Conservation (phyloP, 495 filamentous ascomycete species). For the Penicillium egyptiacum region DNA sequence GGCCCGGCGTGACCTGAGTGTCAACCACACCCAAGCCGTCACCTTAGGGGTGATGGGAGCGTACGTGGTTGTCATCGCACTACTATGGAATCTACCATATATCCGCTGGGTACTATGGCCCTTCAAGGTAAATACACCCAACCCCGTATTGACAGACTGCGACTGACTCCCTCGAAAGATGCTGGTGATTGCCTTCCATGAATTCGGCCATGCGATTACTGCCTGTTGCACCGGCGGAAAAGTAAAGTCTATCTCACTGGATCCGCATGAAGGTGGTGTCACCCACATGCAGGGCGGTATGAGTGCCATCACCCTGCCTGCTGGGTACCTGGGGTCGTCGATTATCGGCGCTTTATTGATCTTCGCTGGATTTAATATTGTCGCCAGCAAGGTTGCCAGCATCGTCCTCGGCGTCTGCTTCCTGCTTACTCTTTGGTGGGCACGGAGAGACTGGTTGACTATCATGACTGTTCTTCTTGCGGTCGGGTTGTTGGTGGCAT, state of each 20-base stretch:
- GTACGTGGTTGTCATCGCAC: slow-evolving; percentile 71
- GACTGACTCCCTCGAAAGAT: slow-evolving; percentile 50
- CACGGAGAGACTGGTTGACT: slow-evolving; percentile 72
- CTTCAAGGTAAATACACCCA: slow-evolving; percentile 62
- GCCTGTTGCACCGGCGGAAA: slow-evolving; percentile 69
- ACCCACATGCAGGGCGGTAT: slow-evolving; percentile 79
- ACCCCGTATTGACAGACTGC: neutral
- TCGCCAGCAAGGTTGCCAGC: slow-evolving; percentile 74
- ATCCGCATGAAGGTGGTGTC: slow-evolving; percentile 70
- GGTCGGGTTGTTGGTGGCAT: slow-evolving; percentile 68
- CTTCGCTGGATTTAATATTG: slow-evolving; percentile 78
- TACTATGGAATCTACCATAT: slow-evolving; percentile 79
- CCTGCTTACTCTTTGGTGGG: slow-evolving; percentile 77
- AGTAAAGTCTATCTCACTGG: slow-evolving; percentile 70
- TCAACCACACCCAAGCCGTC: slow-evolving; percentile 69
- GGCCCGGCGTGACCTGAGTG: slow-evolving; percentile 55
- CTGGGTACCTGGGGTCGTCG: slow-evolving; percentile 73
- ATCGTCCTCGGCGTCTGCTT: slow-evolving; percentile 72
- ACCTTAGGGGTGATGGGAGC: slow-evolving; percentile 68
- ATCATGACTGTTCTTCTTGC: slow-evolving; percentile 66
- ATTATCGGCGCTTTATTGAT: slow-evolving; percentile 76
- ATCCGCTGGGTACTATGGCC: slow-evolving; percentile 72
- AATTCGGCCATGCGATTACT: slow-evolving; percentile 75
- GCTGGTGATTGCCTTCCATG: slow-evolving; percentile 83
- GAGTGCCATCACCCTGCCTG: slow-evolving; percentile 69